Evolutionary conservation across 163 green algal genomes (phyloP).

Genomic region (Coccomyxa subellipsoidea): DNA sequence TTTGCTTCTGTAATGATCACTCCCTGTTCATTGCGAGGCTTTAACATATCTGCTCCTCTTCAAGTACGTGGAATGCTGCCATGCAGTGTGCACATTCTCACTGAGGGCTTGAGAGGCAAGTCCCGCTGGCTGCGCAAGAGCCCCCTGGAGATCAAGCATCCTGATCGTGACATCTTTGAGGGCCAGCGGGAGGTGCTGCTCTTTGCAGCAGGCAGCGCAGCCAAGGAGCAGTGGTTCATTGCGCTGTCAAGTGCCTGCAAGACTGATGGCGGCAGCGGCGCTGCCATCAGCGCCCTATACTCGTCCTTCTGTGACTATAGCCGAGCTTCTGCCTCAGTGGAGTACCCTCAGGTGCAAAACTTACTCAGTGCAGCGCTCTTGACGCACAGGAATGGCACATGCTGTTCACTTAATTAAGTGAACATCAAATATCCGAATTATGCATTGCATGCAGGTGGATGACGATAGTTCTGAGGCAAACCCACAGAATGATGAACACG

Average conservation of each 20-base stretch:
- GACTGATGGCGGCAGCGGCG: constrained; percentile 14
- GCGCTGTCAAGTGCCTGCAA: constrained; percentile 42
- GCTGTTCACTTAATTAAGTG: too few species aligned
- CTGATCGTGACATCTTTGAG: constrained; percentile 39
- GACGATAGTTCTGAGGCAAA: background rate
- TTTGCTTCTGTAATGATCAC: too few species aligned
- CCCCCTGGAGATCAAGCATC: constrained; percentile 47
- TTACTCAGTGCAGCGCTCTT: background rate
- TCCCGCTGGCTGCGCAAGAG: constrained; percentile 27
- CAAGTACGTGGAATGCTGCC: too few species aligned
- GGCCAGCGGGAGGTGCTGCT: constrained; percentile 49
- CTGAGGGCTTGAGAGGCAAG: constrained; percentile 40
- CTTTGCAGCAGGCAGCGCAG: constrained; percentile 48
- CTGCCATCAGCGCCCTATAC: constrained; percentile 30
- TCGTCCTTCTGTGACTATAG: constrained; percentile 18
- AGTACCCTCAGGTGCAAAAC: constrained; percentile 21
- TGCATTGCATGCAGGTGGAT: background rate
- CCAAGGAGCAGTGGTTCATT: constrained; percentile 65
- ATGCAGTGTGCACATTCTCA: constrained; percentile 15
- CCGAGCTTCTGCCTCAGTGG: background rate
- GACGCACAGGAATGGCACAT: too few species aligned
- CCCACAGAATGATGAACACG: background rate
- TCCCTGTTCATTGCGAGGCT: too few species aligned
- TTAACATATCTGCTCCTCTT: too few species aligned
- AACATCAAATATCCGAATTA: too few species aligned